Evolutionary conservation across 768 basidiomycete genomes (phyloP).

Genomic region (Collybiopsis luxurians): DNA sequence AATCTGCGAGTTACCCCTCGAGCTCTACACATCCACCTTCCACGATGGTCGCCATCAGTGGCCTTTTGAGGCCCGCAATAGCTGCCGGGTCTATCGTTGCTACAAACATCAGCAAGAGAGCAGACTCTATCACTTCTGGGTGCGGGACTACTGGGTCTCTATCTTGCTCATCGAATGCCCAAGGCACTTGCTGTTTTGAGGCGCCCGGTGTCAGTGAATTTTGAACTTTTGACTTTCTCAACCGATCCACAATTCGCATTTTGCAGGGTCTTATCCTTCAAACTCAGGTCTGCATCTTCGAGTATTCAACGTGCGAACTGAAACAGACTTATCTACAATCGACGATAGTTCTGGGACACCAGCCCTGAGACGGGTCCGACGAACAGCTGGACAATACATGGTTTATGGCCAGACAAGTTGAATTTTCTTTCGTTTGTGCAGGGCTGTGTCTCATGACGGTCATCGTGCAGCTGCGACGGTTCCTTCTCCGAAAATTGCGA

Average conservation of each 20-base stretch:
- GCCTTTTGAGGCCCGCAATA: neutral
- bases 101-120: conserved; percentile 5
- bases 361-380: conserved; percentile 58
- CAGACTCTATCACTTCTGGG: conserved; percentile 36
- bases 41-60: neutral
- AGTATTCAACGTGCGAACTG: neutral
- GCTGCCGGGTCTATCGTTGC: neutral
- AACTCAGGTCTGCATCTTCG: conserved; percentile 37
- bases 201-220: conserved; percentile 60
- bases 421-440: conserved; percentile 10
- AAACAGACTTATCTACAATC: neutral
- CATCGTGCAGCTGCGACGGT: conserved; percentile 50
- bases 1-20: too few relatives aligned
- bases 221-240: too few relatives aligned
- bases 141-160: conserved; percentile 46
- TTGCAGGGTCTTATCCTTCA: conserved; percentile 59
- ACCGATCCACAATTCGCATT: too few relatives aligned
- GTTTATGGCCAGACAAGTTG: conserved; percentile 67
- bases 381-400: conserved; percentile 74
- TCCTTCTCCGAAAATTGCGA: conserved; percentile 40
- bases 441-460: neutral
- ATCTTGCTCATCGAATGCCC: conserved; percentile 51
- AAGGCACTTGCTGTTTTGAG: conserved; percentile 63
- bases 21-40: too few relatives aligned
- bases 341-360: conserved; percentile 70